phyloP scores from a whole-genome alignment of 345 rosid genomes.

The sweet orange (Citrus sinensis) region DVS_A1.0 CM039164.1:15989001-15989500 shows the following conservation, averaged over 20 bases:
- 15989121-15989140: neutral
- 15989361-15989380: neutral
- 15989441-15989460: neutral
- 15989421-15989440: neutral
- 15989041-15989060: neutral
- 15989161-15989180: neutral
- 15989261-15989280: neutral
- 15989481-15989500: neutral
- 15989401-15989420: neutral
- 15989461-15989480: neutral
- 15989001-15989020: neutral
- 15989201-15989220: neutral
- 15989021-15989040: neutral
- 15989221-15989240: neutral
- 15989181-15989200: neutral
- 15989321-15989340: neutral
- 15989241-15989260: neutral
- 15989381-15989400: neutral
- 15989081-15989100: neutral
- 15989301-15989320: neutral
- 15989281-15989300: neutral
- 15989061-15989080: neutral
- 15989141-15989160: neutral
- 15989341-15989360: neutral
- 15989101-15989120: neutral